phyloP scores from a whole-genome alignment of 306 rosid genomes.

The Canavalia ensiformis region DNA sequence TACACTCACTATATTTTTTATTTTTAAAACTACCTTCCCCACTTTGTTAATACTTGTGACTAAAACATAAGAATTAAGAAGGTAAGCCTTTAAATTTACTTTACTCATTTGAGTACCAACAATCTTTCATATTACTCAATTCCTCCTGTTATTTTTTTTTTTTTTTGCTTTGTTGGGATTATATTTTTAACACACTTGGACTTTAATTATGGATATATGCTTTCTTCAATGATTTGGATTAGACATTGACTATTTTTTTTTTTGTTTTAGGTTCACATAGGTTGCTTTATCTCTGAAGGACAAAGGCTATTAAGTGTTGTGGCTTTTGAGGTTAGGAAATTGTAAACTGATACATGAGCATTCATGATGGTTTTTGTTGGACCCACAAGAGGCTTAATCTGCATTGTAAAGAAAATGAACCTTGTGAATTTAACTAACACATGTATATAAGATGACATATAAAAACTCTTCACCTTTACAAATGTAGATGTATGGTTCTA shows the following conservation, averaged over 20 bases:
- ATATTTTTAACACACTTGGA: no score
- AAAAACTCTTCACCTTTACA: slow-evolving; percentile 31
- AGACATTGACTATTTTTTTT: no score
- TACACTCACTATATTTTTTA: neutral
- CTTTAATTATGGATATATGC: no score
- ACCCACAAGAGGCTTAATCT: slow-evolving; percentile 91
- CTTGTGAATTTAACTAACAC: slow-evolving; percentile 36
- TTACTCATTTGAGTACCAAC: no score
- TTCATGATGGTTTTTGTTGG: slow-evolving; percentile 89
- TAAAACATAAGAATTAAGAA: neutral
- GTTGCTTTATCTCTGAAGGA: no score
- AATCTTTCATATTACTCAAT: no score
- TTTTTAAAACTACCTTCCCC: neutral
- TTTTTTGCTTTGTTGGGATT: no score
- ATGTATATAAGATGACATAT: neutral
- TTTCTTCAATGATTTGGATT: no score
- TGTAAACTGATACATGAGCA: slow-evolving; percentile 54
- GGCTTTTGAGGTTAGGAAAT: slow-evolving; percentile 9
- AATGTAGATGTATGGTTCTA: neutral
- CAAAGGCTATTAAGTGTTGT: no score
- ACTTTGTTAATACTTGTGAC: neutral
- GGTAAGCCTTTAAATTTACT: no score
- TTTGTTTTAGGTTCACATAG: no score
- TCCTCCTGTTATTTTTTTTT: no score
- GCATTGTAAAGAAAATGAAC: slow-evolving; percentile 46